A percentile compares a stretch with the other conserved stretches of the same genome.
phyloP scores from a whole-genome alignment of 2,329 filamentous ascomycete species.

The Venturiaceae sp. region DNA sequence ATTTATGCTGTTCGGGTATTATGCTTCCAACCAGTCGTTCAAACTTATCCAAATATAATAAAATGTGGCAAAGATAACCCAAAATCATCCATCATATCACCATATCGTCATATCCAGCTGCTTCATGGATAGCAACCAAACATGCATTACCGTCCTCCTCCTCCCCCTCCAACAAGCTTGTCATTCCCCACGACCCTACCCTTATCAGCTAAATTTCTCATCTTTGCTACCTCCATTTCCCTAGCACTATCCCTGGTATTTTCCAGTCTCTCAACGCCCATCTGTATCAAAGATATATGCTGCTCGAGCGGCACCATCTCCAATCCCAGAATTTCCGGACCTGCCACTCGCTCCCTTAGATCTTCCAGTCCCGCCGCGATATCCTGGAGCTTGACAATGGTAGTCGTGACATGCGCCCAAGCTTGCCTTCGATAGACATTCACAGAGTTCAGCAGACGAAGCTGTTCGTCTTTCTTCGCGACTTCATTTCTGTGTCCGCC shows the following conservation, averaged over 20 bases:
- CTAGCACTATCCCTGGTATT: constrained; percentile 50
- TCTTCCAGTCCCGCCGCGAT: constrained; percentile 64
- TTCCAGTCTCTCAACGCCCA: constrained; percentile 63
- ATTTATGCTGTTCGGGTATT: too few relatives aligned
- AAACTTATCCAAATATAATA: too few relatives aligned
- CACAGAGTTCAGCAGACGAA: constrained; percentile 57
- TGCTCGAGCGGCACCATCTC: constrained; percentile 55
- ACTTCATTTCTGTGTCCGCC: constrained; percentile 53
- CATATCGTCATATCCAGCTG: too few relatives aligned
- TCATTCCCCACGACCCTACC: constrained; percentile 1
- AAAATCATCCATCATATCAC: too few relatives aligned
- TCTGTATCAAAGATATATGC: constrained; percentile 66
- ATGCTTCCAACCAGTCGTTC: too few relatives aligned
- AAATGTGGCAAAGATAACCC: too few relatives aligned
- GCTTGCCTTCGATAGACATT: constrained; percentile 55
- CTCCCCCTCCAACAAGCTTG: neutral
- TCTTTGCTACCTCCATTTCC: constrained; percentile 48
- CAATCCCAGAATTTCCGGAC: constrained; percentile 50
- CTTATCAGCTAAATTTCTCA: constrained; percentile 29
- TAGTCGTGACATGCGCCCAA: constrained; percentile 56
- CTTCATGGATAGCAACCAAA: too few relatives aligned
- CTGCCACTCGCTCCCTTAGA: constrained; percentile 59
- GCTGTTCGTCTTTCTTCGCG: constrained; percentile 52
- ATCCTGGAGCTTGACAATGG: constrained; percentile 62
- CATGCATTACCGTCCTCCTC: too few relatives aligned